Percentiles rank a stretch among this genome's conserved stretches.
These are phyloP conservation scores for Hypomyces rosellus DNA, from an alignment of 2,329 filamentous ascomycete genomes.

Conservation along the genomic window DNA sequence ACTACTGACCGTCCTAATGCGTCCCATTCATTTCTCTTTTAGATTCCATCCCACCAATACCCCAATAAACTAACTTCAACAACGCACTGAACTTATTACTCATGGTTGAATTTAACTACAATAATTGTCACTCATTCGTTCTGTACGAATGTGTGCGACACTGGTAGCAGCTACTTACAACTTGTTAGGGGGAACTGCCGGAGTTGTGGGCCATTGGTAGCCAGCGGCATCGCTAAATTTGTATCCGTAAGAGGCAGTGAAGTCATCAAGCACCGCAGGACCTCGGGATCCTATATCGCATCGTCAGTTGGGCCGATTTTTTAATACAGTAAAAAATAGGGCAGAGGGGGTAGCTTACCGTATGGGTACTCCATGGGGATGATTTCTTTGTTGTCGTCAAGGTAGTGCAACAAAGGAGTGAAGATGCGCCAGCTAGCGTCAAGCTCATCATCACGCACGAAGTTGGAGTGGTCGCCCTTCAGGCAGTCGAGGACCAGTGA, in stretches of 20 bases:
- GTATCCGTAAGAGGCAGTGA: slow-evolving; percentile 96
- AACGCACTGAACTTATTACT: background rate
- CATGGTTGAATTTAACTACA: slow-evolving; percentile 3
- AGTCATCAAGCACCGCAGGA: slow-evolving; percentile 93
- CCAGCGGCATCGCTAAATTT: slow-evolving; percentile 96
- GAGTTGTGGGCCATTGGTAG: slow-evolving; percentile 88
- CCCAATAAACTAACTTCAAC: background rate
- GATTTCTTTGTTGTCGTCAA: slow-evolving; percentile 99
- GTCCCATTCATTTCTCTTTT: background rate
- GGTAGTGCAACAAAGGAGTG: slow-evolving; percentile 92
- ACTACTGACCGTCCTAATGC: background rate
- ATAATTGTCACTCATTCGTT: slow-evolving; percentile 7
- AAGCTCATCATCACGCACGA: slow-evolving; percentile 92
- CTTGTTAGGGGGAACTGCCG: slow-evolving; percentile 62
- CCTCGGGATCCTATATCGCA: slow-evolving; percentile 76
- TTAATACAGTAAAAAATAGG: background rate
- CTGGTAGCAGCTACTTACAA: slow-evolving; percentile 52
- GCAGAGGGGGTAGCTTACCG: slow-evolving; percentile 56
- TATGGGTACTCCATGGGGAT: slow-evolving; percentile 99
- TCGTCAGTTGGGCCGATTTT: slow-evolving; percentile 15
- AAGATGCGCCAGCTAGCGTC: slow-evolving; percentile 99
- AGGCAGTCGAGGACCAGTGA: slow-evolving; percentile 94
- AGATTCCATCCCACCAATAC: background rate
- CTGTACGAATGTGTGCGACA: slow-evolving; percentile 12
- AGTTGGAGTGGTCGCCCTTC: slow-evolving; percentile 99